Evolutionary conservation across 352 stramenopile genomes (phyloP).

Genomic region (Plasmopara muralis): DNA sequence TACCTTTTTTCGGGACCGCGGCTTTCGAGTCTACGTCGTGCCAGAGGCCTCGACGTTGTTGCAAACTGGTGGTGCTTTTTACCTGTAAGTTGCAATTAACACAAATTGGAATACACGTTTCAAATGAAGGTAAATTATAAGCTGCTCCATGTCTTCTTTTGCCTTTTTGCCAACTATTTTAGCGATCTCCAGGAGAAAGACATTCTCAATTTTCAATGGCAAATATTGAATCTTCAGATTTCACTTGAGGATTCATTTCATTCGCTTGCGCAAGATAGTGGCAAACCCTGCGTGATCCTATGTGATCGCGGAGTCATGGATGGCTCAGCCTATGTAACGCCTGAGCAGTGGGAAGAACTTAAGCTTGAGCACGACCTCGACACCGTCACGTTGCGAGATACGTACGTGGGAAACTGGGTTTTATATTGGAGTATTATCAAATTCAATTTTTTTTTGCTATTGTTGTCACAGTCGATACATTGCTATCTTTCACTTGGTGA

Average conservation of each 20-base stretch:
- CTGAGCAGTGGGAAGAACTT: constrained; percentile 86
- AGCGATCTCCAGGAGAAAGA: constrained; percentile 74
- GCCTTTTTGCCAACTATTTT: constrained; percentile 6
- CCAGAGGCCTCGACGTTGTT: constrained; percentile 95
- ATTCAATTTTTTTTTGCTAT: not conserved
- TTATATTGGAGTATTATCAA: not conserved
- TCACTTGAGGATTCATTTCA: constrained; percentile 80
- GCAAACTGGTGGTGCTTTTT: constrained; percentile 89
- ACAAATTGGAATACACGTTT: not conserved
- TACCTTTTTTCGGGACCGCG: constrained; percentile 88
- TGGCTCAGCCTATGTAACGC: constrained; percentile 90
- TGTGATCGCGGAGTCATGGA: constrained; percentile 96
- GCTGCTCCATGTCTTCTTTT: constrained; percentile 4
- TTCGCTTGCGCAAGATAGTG: constrained; percentile 71
- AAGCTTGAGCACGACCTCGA: constrained; percentile 75
- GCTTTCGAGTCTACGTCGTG: constrained; percentile 93
- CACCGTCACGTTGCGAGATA: constrained; percentile 78
- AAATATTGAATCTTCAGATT: constrained; percentile 82
- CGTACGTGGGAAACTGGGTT: constrained; percentile 27
- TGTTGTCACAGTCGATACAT: constrained; percentile 61
- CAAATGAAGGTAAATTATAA: not conserved
- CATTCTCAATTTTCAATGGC: constrained; percentile 86
- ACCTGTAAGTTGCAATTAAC: constrained; percentile 41
- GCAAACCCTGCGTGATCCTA: constrained; percentile 87
- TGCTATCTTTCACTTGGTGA: constrained; percentile 85